Percentiles rank a stretch among this genome's conserved stretches.
These are phyloP conservation scores for Lichtheimia hyalospora DNA, from an alignment of 371 early-diverging fungal genomes.

Conservation along the genomic window DNA sequence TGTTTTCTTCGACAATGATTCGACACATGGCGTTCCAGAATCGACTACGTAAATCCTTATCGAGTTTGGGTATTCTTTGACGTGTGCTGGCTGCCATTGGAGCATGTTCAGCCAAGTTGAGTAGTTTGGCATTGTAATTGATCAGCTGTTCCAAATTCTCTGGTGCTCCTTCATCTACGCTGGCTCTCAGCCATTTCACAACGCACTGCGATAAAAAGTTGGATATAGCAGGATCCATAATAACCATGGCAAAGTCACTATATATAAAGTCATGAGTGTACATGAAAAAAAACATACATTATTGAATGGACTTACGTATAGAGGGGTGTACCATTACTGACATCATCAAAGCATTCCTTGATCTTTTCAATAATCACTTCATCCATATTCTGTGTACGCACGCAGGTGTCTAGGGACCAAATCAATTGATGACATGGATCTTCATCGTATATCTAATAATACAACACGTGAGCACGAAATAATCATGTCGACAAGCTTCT, in stretches of 20 bases:
- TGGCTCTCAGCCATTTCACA: slow-evolving; percentile 34
- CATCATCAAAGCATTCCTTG: slow-evolving; percentile 64
- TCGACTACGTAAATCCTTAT: slow-evolving; percentile 27
- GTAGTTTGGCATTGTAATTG: slow-evolving; percentile 51
- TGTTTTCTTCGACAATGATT: slow-evolving; percentile 35
- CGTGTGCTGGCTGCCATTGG: slow-evolving; percentile 27
- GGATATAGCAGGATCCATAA: slow-evolving; percentile 61
- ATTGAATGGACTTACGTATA: slow-evolving; percentile 51
- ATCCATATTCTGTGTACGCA: slow-evolving; percentile 66
- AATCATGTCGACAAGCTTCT: not conserved
- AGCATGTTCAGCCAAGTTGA: slow-evolving; percentile 60
- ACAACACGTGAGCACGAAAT: too few species aligned
- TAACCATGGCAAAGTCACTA: slow-evolving; percentile 63
- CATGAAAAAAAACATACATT: too few species aligned
- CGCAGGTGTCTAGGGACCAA: slow-evolving; percentile 71
- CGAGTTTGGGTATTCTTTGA: slow-evolving; percentile 33
- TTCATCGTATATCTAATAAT: slow-evolving; percentile 38
- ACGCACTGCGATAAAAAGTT: slow-evolving; percentile 50
- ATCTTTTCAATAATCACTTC: slow-evolving; percentile 62
- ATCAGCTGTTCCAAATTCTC: slow-evolving; percentile 36
- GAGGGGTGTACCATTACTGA: slow-evolving; percentile 50
- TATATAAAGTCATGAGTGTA: not conserved
- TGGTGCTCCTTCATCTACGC: slow-evolving; percentile 31
- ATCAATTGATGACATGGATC: slow-evolving; percentile 65
- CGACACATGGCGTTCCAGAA: slow-evolving; percentile 36